A percentile compares a stretch with the other conserved stretches of the same genome.
Evolutionary conservation across 345 rosid species (phyloP).

Genomic region (Murraya paniculata): DNA sequence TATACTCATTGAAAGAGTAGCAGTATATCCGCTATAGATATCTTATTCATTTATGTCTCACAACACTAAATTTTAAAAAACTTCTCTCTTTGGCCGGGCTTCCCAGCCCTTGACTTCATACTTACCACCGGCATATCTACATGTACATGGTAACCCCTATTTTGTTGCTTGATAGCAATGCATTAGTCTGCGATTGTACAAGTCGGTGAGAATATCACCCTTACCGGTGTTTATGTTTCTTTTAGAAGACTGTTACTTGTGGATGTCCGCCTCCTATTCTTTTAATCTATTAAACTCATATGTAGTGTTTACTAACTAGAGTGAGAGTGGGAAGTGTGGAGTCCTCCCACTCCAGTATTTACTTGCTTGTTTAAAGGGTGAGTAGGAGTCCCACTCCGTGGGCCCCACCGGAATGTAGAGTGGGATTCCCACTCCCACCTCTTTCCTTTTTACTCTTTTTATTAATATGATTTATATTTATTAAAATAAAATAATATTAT

Average conservation of each 20-base stretch:
- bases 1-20: background rate
- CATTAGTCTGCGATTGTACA: background rate
- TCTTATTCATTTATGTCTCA: background rate
- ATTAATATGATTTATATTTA: too few species aligned
- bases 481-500: too few species aligned
- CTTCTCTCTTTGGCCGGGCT: background rate
- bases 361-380: too few species aligned
- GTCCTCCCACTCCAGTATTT: too few species aligned
- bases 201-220: background rate
- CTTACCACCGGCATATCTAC: background rate
- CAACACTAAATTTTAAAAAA: background rate
- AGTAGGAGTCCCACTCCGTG: too few species aligned
- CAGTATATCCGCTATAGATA: background rate
- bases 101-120: background rate
- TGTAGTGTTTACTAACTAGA: too few species aligned
- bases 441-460: too few species aligned
- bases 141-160: background rate
- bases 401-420: too few species aligned
- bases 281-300: background rate
- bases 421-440: too few species aligned
- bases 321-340: too few species aligned
- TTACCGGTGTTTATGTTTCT: background rate
- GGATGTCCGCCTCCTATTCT: background rate
- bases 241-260: background rate
- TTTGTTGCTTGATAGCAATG: constrained; percentile 2